A percentile compares a stretch with the other conserved stretches of the same genome.
Conservation (phyloP, 2,329 filamentous ascomycete species). For the Hirsutella thompsonii region DNA sequence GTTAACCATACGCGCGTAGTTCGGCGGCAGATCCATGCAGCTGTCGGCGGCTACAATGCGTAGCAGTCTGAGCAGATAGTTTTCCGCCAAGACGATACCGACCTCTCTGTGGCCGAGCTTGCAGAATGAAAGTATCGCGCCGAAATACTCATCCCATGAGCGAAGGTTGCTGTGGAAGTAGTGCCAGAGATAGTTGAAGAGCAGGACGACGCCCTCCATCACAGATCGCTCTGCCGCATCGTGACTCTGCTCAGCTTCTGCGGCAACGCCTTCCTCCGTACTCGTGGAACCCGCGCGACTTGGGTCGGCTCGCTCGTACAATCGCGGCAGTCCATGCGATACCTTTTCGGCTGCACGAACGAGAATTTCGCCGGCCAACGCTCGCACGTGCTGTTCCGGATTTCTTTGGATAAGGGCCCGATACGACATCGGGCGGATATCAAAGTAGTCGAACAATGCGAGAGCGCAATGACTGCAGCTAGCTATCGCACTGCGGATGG, state of each 20-base stretch:
- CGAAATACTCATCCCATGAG: conserved; percentile 68
- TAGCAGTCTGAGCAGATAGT: conserved; percentile 46
- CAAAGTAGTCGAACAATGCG: conserved; percentile 49
- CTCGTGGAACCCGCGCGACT: conserved; percentile 1
- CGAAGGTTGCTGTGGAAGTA: conserved; percentile 48
- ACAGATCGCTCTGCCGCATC: conserved; percentile 1
- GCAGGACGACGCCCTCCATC: conserved; percentile 24
- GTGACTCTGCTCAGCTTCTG: conserved; percentile 10
- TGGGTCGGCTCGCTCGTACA: conserved; percentile 25
- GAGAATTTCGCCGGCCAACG: conserved; percentile 36
- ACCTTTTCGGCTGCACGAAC: conserved; percentile 39
- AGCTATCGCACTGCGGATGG: conserved; percentile 33
- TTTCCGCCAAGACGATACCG: conserved; percentile 42
- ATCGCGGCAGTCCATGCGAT: conserved; percentile 29
- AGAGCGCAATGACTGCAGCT: conserved; percentile 40
- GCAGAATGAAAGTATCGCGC: conserved; percentile 54
- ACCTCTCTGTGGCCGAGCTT: conserved; percentile 46
- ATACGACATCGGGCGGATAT: conserved; percentile 40
- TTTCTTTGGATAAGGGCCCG: conserved; percentile 52
- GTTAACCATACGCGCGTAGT: conserved; percentile 42
- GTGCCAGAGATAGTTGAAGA: conserved; percentile 46
- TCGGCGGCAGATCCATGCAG: conserved; percentile 32
- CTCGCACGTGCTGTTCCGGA: conserved; percentile 41
- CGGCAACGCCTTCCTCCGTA: conserved; percentile 14
- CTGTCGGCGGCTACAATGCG: conserved; percentile 49